Evolutionary conservation across 495 filamentous ascomycete species (phyloP).

Genomic region (Alectoria sarmentosa): DNA sequence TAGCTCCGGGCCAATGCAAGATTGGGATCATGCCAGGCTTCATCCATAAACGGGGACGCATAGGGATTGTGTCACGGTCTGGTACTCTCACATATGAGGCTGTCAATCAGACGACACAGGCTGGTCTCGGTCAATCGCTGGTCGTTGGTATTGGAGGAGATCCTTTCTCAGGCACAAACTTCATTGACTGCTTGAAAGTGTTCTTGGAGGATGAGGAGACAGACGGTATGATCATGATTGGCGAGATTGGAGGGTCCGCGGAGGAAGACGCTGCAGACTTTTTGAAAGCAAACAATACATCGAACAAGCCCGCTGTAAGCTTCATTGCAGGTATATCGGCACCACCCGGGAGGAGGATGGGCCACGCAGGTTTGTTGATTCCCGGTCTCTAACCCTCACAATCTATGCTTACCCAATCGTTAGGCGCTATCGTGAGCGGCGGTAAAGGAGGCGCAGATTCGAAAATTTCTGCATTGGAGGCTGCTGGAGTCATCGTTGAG

Average conservation of each 20-base stretch:
- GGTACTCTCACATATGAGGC: slow-evolving; percentile 99
- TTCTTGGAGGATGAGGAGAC: slow-evolving; percentile 96
- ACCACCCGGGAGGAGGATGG: slow-evolving; percentile 94
- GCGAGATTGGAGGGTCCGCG: slow-evolving; percentile 94
- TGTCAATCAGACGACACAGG: slow-evolving; percentile 98
- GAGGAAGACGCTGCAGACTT: slow-evolving; percentile 98
- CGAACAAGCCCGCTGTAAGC: slow-evolving; percentile 91
- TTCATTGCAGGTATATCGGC: slow-evolving; percentile 99
- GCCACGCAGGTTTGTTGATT: slow-evolving; percentile 66
- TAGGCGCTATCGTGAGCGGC: slow-evolving; percentile 86
- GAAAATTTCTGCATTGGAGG: slow-evolving; percentile 92
- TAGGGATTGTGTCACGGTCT: slow-evolving; percentile 97
- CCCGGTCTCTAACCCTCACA: background rate
- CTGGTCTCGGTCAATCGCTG: slow-evolving; percentile 92
- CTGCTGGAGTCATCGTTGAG: slow-evolving; percentile 92
- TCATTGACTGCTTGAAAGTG: slow-evolving; percentile 97
- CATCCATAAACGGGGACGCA: slow-evolving; percentile 98
- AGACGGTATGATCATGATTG: slow-evolving; percentile 99
- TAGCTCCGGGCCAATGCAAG: slow-evolving; percentile 97
- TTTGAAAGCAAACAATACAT: slow-evolving; percentile 80
- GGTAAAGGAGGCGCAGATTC: slow-evolving; percentile 96
- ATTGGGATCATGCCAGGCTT: slow-evolving; percentile 99
- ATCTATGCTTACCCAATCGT: slow-evolving; percentile 18
- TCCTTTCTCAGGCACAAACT: slow-evolving; percentile 98
- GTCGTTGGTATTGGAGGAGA: slow-evolving; percentile 98